Percentiles rank a stretch among this genome's conserved stretches.
Evolutionary conservation across 331 rosid genomes (phyloP).

Genomic region (Prunus yedoensis): DNA sequence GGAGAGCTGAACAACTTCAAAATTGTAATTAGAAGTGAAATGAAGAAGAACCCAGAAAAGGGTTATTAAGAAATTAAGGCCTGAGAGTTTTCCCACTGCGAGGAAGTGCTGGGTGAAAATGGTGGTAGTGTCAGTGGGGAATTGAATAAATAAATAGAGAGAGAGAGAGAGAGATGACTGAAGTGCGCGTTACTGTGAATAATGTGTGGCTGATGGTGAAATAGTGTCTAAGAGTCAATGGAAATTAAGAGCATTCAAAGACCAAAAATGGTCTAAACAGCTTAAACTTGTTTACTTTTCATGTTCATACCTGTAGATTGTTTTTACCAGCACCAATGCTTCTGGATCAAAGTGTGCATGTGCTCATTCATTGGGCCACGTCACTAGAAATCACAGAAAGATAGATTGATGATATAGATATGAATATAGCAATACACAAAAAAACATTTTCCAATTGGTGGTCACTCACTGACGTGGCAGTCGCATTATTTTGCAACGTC

Average conservation of each 20-base stretch:
- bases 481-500: neutral
- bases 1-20: slow-evolving; percentile 9
- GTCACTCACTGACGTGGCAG: neutral
- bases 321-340: neutral
- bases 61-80: neutral
- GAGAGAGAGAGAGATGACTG: slow-evolving; percentile 15
- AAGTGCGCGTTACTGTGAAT: neutral
- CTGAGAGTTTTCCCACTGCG: slow-evolving; percentile 11
- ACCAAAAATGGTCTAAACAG: neutral
- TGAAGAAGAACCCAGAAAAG: slow-evolving; percentile 27
- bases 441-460: neutral
- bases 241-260: neutral
- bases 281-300: neutral
- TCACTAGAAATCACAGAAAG: slow-evolving; percentile 54
- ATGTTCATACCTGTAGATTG: neutral
- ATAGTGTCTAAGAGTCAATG: neutral
- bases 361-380: slow-evolving; percentile 76
- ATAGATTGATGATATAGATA: slow-evolving; percentile 43
- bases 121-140: slow-evolving; percentile 5
- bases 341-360: neutral
- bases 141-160: slow-evolving; percentile 4
- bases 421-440: neutral
- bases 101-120: slow-evolving; percentile 2
- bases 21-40: slow-evolving; percentile 12
- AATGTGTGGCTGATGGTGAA: neutral